Evolutionary conservation across 2,329 filamentous ascomycete species (phyloP), one percentile per base, ranked within the genome.

Genomic region (Juglanconis sp.): DNA sequence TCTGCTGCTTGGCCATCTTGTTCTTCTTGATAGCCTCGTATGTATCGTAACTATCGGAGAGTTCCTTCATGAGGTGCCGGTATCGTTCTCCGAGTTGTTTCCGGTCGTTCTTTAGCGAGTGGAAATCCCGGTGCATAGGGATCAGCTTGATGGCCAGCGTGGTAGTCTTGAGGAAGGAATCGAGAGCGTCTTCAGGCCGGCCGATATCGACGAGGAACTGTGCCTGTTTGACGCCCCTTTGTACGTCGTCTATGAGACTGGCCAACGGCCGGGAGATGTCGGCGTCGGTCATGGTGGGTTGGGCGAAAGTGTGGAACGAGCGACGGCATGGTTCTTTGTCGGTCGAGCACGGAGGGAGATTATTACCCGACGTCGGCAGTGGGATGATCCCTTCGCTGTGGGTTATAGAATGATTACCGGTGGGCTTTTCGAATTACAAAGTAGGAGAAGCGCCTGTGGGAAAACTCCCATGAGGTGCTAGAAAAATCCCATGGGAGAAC

Each of bases 161-260:
- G 62, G 84, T 92, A 10, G 93, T 59, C 64, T 88, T 85, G 60
- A 98, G 82, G 70, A 94, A 98, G 63, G 96, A 90, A 65, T 89
- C 85, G 58, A 96, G 88, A 3, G 93, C 93, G 42, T 86, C 74
- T 69, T 95, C 92, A 4, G 87, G 85, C 40, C 86, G 80, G 32
- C 84, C 78, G 74, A 90, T 88, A 63, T 84, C 83, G 61, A 87
- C 79, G 59, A 81, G 78, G 56, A 82, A 83, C 64, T 86, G 82
- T 42, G 90, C 88, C 67, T 84, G 81, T 62, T 80, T 79, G 61
- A 87, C 77, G 51, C 79, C 78, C 30, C 71, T 69, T 67, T 88
- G 81, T 56, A 80, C 84, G 47, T 74, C 70, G 49, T 81, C 78
- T 13, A 88, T 73, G 42, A 87, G 70, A 64, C 76, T 82, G 59